Evolutionary conservation across 345 rosid species (phyloP).

Genomic region (Bruguiera gymnorhiza): DNA sequence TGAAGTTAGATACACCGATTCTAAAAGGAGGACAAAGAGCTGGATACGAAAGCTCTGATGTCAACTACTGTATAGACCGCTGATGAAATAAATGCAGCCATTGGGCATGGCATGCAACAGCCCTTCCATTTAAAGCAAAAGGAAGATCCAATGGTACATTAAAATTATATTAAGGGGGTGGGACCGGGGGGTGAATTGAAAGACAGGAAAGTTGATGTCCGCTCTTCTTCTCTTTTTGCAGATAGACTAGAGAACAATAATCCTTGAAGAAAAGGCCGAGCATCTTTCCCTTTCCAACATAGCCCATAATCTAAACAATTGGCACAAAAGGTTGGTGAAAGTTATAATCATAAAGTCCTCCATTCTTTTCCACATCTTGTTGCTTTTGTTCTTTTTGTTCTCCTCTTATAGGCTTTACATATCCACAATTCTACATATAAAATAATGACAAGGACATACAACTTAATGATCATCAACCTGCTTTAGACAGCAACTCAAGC

Average conservation of each 20-base stretch:
- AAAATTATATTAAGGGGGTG: not conserved
- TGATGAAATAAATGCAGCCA: conserved; percentile 5
- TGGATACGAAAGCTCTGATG: not conserved
- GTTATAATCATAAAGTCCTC: conserved; percentile 11
- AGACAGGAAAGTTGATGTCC: not conserved
- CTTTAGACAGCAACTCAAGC: not conserved
- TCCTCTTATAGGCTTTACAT: not conserved
- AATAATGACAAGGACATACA: not conserved
- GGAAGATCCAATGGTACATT: conserved; percentile 2
- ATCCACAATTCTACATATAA: not conserved
- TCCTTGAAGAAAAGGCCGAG: conserved; percentile 19
- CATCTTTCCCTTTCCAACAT: conserved; percentile 22
- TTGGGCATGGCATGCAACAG: not conserved
- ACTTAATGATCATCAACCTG: not conserved
- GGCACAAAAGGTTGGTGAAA: conserved; percentile 20
- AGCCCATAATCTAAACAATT: conserved; percentile 15
- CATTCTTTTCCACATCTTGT: not conserved
- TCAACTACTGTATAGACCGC: not conserved
- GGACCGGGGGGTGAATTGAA: not conserved
- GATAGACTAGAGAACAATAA: conserved; percentile 22
- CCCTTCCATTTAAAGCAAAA: not conserved
- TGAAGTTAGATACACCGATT: not conserved
- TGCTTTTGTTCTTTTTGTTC: not conserved
- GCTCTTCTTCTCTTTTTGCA: not conserved
- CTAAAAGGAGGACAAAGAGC: not conserved